These are phyloP conservation scores for Colletotrichum sp. DNA, from an alignment of 2,329 filamentous ascomycete genomes.

Conservation along the genomic window DNA sequence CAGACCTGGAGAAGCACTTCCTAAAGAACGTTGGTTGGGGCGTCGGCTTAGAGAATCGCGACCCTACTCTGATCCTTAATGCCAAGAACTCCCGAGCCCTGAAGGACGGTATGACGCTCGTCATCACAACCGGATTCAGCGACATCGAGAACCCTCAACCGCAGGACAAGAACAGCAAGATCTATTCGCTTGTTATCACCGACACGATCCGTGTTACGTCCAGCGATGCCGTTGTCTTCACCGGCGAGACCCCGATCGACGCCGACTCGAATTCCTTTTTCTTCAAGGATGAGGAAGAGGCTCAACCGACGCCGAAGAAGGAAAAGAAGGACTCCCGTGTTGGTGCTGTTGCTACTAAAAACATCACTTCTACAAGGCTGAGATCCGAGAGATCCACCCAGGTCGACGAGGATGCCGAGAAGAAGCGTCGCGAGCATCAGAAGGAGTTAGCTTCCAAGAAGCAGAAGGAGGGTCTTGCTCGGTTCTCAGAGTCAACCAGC, in stretches of 20 bases:
- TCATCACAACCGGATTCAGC: conserved; percentile 86
- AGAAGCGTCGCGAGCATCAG: conserved; percentile 87
- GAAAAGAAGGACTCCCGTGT: conserved; percentile 84
- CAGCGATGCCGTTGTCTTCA: conserved; percentile 86
- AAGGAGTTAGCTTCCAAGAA: conserved; percentile 88
- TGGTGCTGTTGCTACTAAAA: conserved; percentile 89
- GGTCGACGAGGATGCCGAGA: conserved; percentile 88
- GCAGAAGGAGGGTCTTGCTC: conserved; percentile 83
- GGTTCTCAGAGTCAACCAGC: conserved; percentile 85
- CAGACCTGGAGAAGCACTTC: conserved; percentile 94
- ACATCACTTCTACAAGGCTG: conserved; percentile 92
- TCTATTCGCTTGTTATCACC: conserved; percentile 87
- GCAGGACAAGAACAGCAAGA: conserved; percentile 88
- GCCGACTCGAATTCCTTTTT: conserved; percentile 97
- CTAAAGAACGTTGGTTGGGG: conserved; percentile 90
- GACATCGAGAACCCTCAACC: conserved; percentile 87
- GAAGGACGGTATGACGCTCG: conserved; percentile 97
- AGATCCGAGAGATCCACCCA: conserved; percentile 90
- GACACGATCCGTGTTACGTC: conserved; percentile 91
- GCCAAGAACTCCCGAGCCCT: conserved; percentile 83
- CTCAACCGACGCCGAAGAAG: conserved; percentile 86
- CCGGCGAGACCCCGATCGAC: conserved; percentile 88
- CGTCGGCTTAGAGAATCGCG: conserved; percentile 90
- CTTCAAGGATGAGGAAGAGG: conserved; percentile 95
- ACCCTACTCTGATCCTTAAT: conserved; percentile 82